Conservation (phyloP, 495 filamentous ascomycete genomes). For the Neurospora sp. region DNA sequence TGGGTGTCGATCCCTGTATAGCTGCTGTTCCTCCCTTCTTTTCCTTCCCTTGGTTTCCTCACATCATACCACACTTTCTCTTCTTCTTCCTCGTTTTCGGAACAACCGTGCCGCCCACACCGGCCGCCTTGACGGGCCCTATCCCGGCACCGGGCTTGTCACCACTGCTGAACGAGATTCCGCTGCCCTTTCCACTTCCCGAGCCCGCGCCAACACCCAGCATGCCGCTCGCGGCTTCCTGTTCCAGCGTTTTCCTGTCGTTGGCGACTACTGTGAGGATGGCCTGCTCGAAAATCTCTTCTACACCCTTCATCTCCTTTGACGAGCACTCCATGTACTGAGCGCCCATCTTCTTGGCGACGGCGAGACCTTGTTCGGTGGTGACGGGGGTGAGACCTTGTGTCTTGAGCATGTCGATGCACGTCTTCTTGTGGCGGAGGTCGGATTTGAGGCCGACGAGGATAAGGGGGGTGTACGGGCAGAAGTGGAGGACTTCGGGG, state of each 20-base stretch:
- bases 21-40: slow-evolving; percentile 1
- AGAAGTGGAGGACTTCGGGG: slow-evolving; percentile 97
- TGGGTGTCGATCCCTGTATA: neutral
- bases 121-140: slow-evolving; percentile 9
- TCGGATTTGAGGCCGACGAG: slow-evolving; percentile 95
- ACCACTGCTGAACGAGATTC: slow-evolving; percentile 13
- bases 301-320: slow-evolving; percentile 92
- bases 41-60: slow-evolving; percentile 3
- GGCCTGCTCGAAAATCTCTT: slow-evolving; percentile 86
- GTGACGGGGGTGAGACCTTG: slow-evolving; percentile 94
- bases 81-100: slow-evolving; percentile 47
- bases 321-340: slow-evolving; percentile 95
- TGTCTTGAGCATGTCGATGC: slow-evolving; percentile 95
- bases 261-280: slow-evolving; percentile 78
- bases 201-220: slow-evolving; percentile 5
- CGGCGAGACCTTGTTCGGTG: slow-evolving; percentile 73
- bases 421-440: slow-evolving; percentile 83
- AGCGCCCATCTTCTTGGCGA: slow-evolving; percentile 87
- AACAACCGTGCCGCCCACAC: neutral
- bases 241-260: slow-evolving; percentile 43
- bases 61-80: slow-evolving; percentile 31
- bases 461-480: slow-evolving; percentile 90
- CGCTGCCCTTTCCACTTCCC: slow-evolving; percentile 9
- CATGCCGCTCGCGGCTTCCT: slow-evolving; percentile 23
- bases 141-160: slow-evolving; percentile 21